Conservation (phyloP, 2,329 filamentous ascomycete genomes). For the Rosellinia necatrix region DNA sequence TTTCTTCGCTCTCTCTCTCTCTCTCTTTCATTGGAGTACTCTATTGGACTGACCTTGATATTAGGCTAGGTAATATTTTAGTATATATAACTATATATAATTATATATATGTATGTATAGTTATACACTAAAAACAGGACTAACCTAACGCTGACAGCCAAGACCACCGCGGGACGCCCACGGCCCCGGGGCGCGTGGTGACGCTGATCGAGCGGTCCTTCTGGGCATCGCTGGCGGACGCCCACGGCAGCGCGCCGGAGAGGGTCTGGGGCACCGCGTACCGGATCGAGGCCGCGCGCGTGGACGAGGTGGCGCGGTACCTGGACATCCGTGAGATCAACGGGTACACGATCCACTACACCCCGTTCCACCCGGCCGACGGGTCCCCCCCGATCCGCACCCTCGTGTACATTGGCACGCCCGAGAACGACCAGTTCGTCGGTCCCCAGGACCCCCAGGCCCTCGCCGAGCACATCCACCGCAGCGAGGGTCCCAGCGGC, state of each 20-base stretch:
- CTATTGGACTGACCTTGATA: too few relatives aligned
- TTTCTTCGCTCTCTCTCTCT: too few relatives aligned
- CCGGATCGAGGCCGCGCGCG: constrained; percentile 73
- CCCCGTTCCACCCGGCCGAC: constrained; percentile 71
- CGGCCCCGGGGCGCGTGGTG: constrained; percentile 86
- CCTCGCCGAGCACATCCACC: constrained; percentile 80
- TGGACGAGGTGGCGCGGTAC: constrained; percentile 82
- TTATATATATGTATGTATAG: background rate
- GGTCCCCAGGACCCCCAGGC: constrained; percentile 78
- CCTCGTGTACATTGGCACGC: constrained; percentile 93
- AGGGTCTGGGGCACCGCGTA: constrained; percentile 93
- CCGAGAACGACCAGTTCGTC: constrained; percentile 89
- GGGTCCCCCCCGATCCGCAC: constrained; percentile 50
- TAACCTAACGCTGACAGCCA: constrained; percentile 60
- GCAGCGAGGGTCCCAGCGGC: constrained; percentile 80
- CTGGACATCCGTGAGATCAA: constrained; percentile 97
- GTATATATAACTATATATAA: too few relatives aligned
- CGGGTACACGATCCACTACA: constrained; percentile 92
- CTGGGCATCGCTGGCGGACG: constrained; percentile 78
- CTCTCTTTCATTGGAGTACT: too few relatives aligned
- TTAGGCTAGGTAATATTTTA: too few relatives aligned
- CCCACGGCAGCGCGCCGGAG: constrained; percentile 63
- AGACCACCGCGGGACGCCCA: constrained; percentile 91
- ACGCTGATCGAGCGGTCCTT: constrained; percentile 85
- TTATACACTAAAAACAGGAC: too few relatives aligned